A percentile compares a stretch with the other conserved stretches of the same genome.
Conservation (phyloP, 2,329 filamentous ascomycete species). For the Cladorrhinum sp. region DNA sequence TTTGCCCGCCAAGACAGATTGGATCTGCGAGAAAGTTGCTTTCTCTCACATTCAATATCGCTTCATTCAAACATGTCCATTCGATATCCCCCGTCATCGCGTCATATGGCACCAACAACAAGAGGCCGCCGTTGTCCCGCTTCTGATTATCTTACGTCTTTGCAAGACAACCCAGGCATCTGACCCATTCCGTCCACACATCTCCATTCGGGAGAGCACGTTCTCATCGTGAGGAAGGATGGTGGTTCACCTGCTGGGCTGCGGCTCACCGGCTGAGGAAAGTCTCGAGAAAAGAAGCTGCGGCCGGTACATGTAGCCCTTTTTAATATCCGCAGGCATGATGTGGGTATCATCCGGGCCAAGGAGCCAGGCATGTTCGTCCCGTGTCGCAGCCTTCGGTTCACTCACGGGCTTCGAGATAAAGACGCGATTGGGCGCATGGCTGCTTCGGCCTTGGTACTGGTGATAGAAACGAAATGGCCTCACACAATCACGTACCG, state of each 20-base stretch:
- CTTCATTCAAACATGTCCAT: too few relatives aligned
- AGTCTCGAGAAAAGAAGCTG: not conserved
- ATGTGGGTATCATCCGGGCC: constrained; percentile 19
- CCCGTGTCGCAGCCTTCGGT: constrained; percentile 12
- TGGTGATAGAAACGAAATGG: constrained; percentile 8
- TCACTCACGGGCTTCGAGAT: constrained; percentile 8
- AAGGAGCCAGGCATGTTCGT: constrained; percentile 6
- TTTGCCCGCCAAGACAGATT: not conserved
- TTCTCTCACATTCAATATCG: too few relatives aligned
- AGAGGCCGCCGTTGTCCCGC: too few relatives aligned
- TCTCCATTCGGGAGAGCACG: not conserved
- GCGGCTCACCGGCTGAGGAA: not conserved
- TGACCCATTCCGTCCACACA: not conserved
- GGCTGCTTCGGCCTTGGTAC: not conserved
- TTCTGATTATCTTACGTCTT: not conserved
- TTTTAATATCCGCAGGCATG: not conserved
- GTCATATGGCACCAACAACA: too few relatives aligned
- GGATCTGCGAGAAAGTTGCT: not conserved
- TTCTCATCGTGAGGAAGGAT: not conserved
- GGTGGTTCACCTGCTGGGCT: not conserved
- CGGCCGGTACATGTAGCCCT: not conserved
- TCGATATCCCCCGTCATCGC: too few relatives aligned
- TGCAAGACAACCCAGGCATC: not conserved
- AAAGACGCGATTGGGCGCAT: constrained; percentile 11
- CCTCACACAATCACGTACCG: not conserved